Conservation (phyloP, 2,329 filamentous ascomycete species). For the Calonectria pseudoturangicola region DNA sequence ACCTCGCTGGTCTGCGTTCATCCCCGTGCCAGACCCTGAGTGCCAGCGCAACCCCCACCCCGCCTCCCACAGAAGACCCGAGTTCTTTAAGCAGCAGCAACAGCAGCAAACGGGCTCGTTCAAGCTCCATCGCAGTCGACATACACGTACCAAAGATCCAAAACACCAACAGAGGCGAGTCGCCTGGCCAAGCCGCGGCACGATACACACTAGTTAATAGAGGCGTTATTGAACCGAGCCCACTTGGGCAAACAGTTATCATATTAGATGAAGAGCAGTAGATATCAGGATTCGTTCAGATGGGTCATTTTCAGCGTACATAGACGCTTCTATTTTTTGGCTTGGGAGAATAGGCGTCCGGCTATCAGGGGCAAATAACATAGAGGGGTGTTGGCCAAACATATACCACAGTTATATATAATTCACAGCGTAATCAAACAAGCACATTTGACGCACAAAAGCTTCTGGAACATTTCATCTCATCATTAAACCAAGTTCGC, state of each 20-base stretch:
- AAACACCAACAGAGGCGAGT: conserved; percentile 15
- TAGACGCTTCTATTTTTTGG: not conserved
- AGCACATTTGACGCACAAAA: not conserved
- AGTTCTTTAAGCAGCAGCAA: not conserved
- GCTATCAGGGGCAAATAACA: not conserved
- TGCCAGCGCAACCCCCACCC: conserved; percentile 10
- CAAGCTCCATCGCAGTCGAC: conserved; percentile 36
- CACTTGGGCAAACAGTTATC: conserved; percentile 38
- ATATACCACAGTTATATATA: not conserved
- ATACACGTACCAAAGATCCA: conserved; percentile 33
- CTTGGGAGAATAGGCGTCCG: not conserved
- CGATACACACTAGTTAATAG: conserved; percentile 1
- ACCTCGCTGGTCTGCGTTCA: conserved; percentile 12
- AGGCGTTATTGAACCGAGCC: conserved; percentile 42
- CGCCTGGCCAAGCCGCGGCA: not conserved
- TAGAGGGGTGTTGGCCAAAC: not conserved
- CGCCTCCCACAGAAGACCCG: not conserved
- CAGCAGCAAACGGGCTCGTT: conserved; percentile 31
- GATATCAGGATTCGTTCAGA: not conserved
- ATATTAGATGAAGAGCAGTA: conserved; percentile 31
- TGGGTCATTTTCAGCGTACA: not conserved
- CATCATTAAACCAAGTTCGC: conserved; percentile 21
- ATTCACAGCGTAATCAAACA: not conserved
- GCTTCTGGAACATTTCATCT: conserved; percentile 11
- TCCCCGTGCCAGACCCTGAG: conserved; percentile 33